These are phyloP conservation scores for Akebia trifoliata DNA, from an alignment of 164 flowering plant genomes.

Conservation along the genomic window DNA sequence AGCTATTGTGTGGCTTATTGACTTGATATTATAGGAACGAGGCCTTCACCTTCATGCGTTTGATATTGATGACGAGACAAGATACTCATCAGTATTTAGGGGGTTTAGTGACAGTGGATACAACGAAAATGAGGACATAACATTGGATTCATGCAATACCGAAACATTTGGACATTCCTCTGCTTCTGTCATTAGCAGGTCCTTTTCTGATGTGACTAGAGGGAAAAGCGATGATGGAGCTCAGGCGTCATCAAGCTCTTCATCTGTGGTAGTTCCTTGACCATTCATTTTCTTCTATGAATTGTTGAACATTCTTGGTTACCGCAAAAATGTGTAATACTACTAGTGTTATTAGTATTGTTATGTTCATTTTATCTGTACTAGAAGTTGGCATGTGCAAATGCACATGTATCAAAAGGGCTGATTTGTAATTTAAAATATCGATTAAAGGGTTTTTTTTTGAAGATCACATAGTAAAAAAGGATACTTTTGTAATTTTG, in stretches of 20 bases:
- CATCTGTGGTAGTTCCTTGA: conserved; percentile 35
- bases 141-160: conserved; percentile 44
- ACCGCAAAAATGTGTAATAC: too few species aligned
- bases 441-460: too few species aligned
- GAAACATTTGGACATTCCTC: conserved; percentile 92
- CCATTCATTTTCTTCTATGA: not conserved
- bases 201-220: too few species aligned
- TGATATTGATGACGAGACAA: conserved; percentile 85
- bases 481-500: too few species aligned
- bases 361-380: too few species aligned
- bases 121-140: conserved; percentile 55
- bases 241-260: conserved; percentile 47
- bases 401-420: too few species aligned
- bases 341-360: too few species aligned
- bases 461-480: too few species aligned
- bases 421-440: too few species aligned
- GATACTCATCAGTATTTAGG: conserved; percentile 76
- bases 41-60: conserved; percentile 53
- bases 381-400: too few species aligned
- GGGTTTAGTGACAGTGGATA: conserved; percentile 58
- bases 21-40: conserved; percentile 58
- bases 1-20: conserved; percentile 7
- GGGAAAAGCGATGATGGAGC: too few species aligned
- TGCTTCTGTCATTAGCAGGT: too few species aligned
- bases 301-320: not conserved